Percentiles rank a stretch among this genome's conserved stretches.
phyloP scores from a whole-genome alignment of 2,329 filamentous ascomycete genomes.

The Ampelomyces quisqualis region DNA sequence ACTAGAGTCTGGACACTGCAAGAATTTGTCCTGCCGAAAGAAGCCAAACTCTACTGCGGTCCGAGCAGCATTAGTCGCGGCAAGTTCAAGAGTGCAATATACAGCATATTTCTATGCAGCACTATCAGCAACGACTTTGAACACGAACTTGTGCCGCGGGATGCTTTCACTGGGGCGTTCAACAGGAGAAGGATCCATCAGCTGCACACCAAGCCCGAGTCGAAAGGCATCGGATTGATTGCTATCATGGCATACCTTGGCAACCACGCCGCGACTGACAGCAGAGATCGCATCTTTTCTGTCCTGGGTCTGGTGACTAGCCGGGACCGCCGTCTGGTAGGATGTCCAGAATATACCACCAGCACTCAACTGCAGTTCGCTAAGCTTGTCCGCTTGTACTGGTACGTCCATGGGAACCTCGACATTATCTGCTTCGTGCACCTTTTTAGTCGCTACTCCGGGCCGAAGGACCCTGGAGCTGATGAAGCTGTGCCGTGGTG shows the following conservation, averaged over 20 bases:
- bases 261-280: conserved; percentile 31
- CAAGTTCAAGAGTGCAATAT: conserved; percentile 33
- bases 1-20: conserved; percentile 34
- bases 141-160: conserved; percentile 26
- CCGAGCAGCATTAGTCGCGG: conserved; percentile 22
- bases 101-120: conserved; percentile 32
- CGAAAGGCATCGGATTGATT: conserved; percentile 24
- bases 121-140: conserved; percentile 23
- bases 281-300: conserved; percentile 34
- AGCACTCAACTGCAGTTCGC: conserved; percentile 22
- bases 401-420: conserved; percentile 22
- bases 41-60: conserved; percentile 32
- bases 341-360: conserved; percentile 26
- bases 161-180: conserved; percentile 31
- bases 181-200: conserved; percentile 35
- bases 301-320: conserved; percentile 31
- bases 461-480: conserved; percentile 11
- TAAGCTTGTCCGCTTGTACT: conserved; percentile 32
- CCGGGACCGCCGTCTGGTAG: conserved; percentile 25
- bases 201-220: conserved; percentile 18
- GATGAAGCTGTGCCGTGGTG: conserved; percentile 24
- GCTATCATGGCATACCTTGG: conserved; percentile 34
- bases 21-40: conserved; percentile 32
- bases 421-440: conserved; percentile 38
- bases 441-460: conserved; percentile 28